Evolutionary conservation across 2,329 filamentous ascomycete genomes (phyloP).

Genomic region (Tolypocladium endophyticum): DNA sequence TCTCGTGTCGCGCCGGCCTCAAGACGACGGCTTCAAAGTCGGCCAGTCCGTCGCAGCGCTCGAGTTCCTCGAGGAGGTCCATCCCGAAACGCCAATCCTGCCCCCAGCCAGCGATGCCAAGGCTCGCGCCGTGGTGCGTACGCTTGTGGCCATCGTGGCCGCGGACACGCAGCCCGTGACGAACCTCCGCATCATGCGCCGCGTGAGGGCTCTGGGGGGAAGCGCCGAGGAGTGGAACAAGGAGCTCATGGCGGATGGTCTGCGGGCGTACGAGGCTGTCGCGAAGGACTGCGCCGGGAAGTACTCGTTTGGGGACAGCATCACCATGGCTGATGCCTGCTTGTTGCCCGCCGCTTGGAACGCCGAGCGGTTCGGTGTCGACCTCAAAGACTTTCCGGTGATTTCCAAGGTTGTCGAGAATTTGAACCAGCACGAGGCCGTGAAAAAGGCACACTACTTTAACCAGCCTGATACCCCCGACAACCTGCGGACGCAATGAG

Average conservation of each 20-base stretch:
- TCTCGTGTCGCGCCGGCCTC: conserved; percentile 27
- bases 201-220: conserved; percentile 31
- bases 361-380: conserved; percentile 42
- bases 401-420: conserved; percentile 33
- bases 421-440: conserved; percentile 36
- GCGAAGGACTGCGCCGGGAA: conserved; percentile 26
- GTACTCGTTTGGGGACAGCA: conserved; percentile 43
- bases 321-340: conserved; percentile 49
- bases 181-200: conserved; percentile 41
- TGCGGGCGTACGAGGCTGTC: conserved; percentile 45
- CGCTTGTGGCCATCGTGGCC: conserved; percentile 42
- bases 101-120: conserved; percentile 33
- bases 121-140: conserved; percentile 38
- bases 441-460: conserved; percentile 42
- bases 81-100: conserved; percentile 32
- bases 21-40: conserved; percentile 26
- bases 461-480: conserved; percentile 38
- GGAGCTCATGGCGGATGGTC: conserved; percentile 38
- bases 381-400: conserved; percentile 36
- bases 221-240: conserved; percentile 38
- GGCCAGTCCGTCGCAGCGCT: conserved; percentile 49
- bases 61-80: conserved; percentile 50
- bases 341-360: conserved; percentile 48
- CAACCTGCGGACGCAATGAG: conserved; percentile 12
- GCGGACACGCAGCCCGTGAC: conserved; percentile 51